phyloP scores from a whole-genome alignment of 2,329 filamentous ascomycete genomes.

The Pseudogymnoascus sp. region DNA sequence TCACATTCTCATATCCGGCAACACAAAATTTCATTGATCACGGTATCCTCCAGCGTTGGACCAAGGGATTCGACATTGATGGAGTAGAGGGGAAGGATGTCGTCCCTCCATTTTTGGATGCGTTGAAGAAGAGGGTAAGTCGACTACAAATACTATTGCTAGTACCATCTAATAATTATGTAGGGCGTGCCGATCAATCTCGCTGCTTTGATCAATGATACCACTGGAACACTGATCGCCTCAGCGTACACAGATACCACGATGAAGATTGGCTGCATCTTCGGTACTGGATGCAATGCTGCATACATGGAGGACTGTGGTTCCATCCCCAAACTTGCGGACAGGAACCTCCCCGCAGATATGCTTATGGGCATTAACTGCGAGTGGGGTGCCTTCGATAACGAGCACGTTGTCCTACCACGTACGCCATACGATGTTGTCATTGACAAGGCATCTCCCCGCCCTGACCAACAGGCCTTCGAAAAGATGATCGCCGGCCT shows the following conservation, averaged over 20 bases:
- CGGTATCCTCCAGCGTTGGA: constrained; percentile 89
- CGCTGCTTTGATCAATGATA: constrained; percentile 92
- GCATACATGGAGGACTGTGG: constrained; percentile 95
- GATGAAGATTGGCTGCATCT: constrained; percentile 96
- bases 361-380: constrained; percentile 93
- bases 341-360: constrained; percentile 79
- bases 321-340: constrained; percentile 84
- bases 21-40: constrained; percentile 91
- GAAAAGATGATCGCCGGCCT: constrained; percentile 97
- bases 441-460: constrained; percentile 85
- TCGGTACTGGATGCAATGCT: constrained; percentile 95
- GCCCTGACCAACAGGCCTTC: constrained; percentile 88
- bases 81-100: constrained; percentile 88
- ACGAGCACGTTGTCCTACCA: constrained; percentile 81
- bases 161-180: constrained; percentile 16
- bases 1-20: constrained; percentile 93
- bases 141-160: background rate
- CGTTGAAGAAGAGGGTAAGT: constrained; percentile 59
- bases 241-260: constrained; percentile 91
- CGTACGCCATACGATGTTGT: constrained; percentile 77
- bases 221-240: constrained; percentile 91
- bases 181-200: constrained; percentile 87
- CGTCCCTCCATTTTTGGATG: constrained; percentile 77
- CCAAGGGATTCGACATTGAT: constrained; percentile 91
- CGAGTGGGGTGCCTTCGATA: constrained; percentile 96